These are phyloP conservation scores for Daldinia sp. DNA, from an alignment of 2,329 filamentous ascomycete species.

Conservation along the genomic window DNA sequence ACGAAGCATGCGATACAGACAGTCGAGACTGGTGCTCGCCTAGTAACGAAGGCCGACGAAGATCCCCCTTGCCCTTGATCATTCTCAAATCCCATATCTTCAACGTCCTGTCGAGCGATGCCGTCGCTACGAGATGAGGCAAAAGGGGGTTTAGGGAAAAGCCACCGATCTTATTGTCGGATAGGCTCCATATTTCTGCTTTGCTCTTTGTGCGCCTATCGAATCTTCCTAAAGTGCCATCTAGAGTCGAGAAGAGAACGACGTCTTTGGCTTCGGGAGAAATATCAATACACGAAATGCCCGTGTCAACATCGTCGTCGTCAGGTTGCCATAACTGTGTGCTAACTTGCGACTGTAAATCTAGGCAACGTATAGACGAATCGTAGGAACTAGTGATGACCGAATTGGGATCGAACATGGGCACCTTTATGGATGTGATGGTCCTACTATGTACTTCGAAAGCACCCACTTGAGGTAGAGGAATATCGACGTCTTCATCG, in stretches of 20 bases:
- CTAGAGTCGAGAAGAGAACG: slow-evolving; percentile 87
- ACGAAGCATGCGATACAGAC: slow-evolving; percentile 91
- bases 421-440: slow-evolving; percentile 84
- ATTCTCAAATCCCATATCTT: slow-evolving; percentile 89
- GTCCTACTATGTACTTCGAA: slow-evolving; percentile 91
- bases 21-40: slow-evolving; percentile 84
- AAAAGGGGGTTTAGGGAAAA: slow-evolving; percentile 84
- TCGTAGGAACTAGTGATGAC: slow-evolving; percentile 92
- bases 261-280: slow-evolving; percentile 73
- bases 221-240: slow-evolving; percentile 81
- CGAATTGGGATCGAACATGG: slow-evolving; percentile 74
- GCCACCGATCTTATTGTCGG: slow-evolving; percentile 94
- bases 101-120: slow-evolving; percentile 86
- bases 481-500: slow-evolving; percentile 70
- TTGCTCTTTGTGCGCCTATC: slow-evolving; percentile 72
- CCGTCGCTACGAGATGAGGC: slow-evolving; percentile 86
- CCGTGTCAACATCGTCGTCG: slow-evolving; percentile 74
- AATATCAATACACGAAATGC: slow-evolving; percentile 86
- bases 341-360: slow-evolving; percentile 81
- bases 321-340: slow-evolving; percentile 81
- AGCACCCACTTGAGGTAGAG: slow-evolving; percentile 82
- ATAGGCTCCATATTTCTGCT: slow-evolving; percentile 76
- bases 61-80: slow-evolving; percentile 69
- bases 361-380: slow-evolving; percentile 86
- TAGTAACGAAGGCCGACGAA: slow-evolving; percentile 71